Percentiles rank a stretch among this genome's conserved stretches.
phyloP scores from a whole-genome alignment of 495 filamentous ascomycete species.

The Neurospora pannonica region DNA sequence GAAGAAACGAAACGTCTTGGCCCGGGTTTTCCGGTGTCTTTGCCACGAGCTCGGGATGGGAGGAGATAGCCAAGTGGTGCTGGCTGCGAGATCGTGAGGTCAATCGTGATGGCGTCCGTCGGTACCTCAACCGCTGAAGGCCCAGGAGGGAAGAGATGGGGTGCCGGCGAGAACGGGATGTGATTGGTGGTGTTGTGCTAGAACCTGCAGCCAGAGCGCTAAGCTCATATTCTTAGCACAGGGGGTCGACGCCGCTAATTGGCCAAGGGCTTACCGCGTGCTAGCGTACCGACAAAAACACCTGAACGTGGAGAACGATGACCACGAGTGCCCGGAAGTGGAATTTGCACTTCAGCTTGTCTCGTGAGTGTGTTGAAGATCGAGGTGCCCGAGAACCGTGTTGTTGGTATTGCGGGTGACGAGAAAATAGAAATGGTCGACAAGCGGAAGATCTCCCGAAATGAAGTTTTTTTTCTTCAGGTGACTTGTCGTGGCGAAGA shows the following conservation, averaged over 20 bases:
- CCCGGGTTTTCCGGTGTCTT: background rate
- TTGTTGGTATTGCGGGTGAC: background rate
- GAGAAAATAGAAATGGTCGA: background rate
- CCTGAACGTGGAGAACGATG: background rate
- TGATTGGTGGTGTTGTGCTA: constrained; percentile 19
- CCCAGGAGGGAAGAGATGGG: background rate
- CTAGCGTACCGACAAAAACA: constrained; percentile 12
- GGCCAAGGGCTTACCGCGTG: constrained; percentile 19
- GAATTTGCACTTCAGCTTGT: background rate
- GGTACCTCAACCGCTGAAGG: constrained; percentile 20
- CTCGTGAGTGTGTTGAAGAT: background rate
- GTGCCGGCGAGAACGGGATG: background rate
- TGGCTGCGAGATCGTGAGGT: background rate
- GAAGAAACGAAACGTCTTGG: background rate
- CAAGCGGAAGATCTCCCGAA: background rate
- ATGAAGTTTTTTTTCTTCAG: background rate
- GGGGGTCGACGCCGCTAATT: constrained; percentile 11
- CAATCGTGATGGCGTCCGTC: constrained; percentile 18
- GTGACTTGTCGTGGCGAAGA: background rate
- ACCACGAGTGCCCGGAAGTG: background rate
- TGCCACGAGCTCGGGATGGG: background rate
- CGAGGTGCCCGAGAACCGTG: background rate
- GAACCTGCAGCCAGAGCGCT: constrained; percentile 25
- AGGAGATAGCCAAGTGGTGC: background rate
- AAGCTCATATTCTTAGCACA: constrained; percentile 28